Evolutionary conservation across 192 early-diverging fungal species (phyloP), one percentile per base, ranked within the genome.

Genomic region (Coemansia sp.): DNA sequence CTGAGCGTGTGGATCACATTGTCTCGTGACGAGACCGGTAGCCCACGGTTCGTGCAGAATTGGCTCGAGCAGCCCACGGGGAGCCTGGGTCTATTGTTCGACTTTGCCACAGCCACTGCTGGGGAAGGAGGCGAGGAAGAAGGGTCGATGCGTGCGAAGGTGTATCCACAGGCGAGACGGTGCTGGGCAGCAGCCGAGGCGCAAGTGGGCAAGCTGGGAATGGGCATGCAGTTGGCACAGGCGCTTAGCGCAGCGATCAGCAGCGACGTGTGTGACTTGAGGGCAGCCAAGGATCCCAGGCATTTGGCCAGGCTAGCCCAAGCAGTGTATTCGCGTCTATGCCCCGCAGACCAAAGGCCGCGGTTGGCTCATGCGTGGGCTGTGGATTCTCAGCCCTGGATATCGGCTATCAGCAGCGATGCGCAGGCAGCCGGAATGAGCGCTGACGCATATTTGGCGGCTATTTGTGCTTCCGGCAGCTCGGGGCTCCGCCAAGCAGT

Each of bases 301-400:
- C 67, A 68, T 30, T 39, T 82, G 64, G 79, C 79, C 16, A 67
- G 70, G 1, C 65, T 82, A 34, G 79, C 79, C 0, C 34, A 62
- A 38, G 62, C 74, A 0, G 74, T 82, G 11, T 64, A 55, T 18
- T 56, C 59, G 29, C 74, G 71, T 8, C 43, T 82, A 1, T 76
- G 79, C 24, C 67, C 79, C 5, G 61, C 44, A 29, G 63, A 72
- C n/a, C 67, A 75, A 38, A 15, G 49, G 1, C 8, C 16, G 4
- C 56, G 65, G 37, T 53, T 82, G 45, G 59, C 67, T 13, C 27
- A 18, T 9, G 16, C n/a, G n/a, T 82, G 79, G 79, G 35, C 75
- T 11, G 18, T 73, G 24, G 70, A 76, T 43, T 50, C n/a, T 12
- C 11, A 34, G 34, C 37, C 22, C 18, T 75, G 73, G 73, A 7